Evolutionary conservation across 257 asterid genomes (phyloP), one percentile per base, ranked within the genome.

Genomic region (Solanum bulbocastanum): DNA sequence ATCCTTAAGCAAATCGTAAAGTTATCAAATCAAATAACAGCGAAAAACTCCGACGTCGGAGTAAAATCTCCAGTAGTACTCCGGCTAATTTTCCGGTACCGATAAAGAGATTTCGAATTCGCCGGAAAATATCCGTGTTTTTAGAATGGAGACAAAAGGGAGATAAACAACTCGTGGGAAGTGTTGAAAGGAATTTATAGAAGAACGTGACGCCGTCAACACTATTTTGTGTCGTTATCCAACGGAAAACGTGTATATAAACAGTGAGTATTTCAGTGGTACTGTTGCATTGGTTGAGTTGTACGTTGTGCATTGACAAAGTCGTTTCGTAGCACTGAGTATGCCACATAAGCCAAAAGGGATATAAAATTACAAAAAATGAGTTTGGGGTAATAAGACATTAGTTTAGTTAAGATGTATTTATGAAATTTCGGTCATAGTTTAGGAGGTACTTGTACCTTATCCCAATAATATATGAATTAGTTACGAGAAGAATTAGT

Each of bases 181-280:
- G 37, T 74, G 86, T 13, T 14, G 90, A 32, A 89, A 36, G 52
- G 75, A 1, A 68, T 30, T 68, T 94, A 94, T 94, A 94, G 91
- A 88, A 58, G 87, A 91, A 83, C 72, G 78, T 88, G 91, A 93
- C 93, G 96, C 91, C 94, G 95, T 95, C 90, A 90, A 65, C 86
- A 87, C 52, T 52, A 91, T 18, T 18, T 49, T 49, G 30, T 30
- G 89, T 90, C 94, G 96, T 91, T 91, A 91, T 37, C 84, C 92
- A 91, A 94, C 98, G 98, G 98, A 71, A 74, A 83, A 82, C 86
- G 22, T 82, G 86, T 82, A 82, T 4, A 49, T 82, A 82, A 82
- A 82, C 86, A 30, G 68, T 3, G 69, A 82, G 1, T 23, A 82
- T 30, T 30, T 30, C 49, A 20, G 10, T 27, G 44, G 69, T 30